Base-by-base conservation (phyloP, 1,284 basidiomycete species). In the Polyporus tsugae region DNA sequence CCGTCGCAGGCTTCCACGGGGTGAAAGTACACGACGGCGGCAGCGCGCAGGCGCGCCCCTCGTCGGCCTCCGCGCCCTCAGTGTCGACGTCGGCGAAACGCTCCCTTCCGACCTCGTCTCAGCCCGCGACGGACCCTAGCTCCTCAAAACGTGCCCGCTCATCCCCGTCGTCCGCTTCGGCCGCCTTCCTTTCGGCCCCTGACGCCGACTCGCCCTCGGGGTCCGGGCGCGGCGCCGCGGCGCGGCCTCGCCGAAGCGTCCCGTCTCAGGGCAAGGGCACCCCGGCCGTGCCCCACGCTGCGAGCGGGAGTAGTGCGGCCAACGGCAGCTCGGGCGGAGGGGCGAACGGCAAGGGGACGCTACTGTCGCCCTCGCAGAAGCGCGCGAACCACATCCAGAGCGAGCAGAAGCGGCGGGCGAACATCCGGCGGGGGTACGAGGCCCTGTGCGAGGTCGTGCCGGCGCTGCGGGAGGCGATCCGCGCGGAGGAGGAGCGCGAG, bases 321-420 rank as follows among this genome's bases (percentile, higher is more conserved):
- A 52, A 17, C 55, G 35, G 36, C 62, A 57, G 53, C 66, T 25
- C 25, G 25, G 25, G 17, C 15, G 58, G 36, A 4, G 57, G 35
- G 9, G 57, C 57, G 22, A 39, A n/a, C 35, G 70, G 62, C 49
- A 81, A 80, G 67, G 78, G 80, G 38, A 74, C 79, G 58, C 76
- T 82, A 59, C 77, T 82, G 38, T 79, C 78, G 29, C 77, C 81
- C 0, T 92, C 91, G 10, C 95, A 97, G 82, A 97, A 97, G 80
- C 95, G 96, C 78, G 94, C 94, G 52, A 97, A 97, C 75, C 95
- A 97, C 77, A 97, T 97, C 72, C 94, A 95, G 73, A 92, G 90
- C 6, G 92, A 93, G 80, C 95, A 96, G 82, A 96, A 96, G 80
- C 88, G 95, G 33, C 87, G 95, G n/a, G 94, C 94, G 25, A 96